These are phyloP conservation scores for Pseudofabraea citricarpa DNA, from an alignment of 2,329 filamentous ascomycete species.

Conservation along the genomic window DNA sequence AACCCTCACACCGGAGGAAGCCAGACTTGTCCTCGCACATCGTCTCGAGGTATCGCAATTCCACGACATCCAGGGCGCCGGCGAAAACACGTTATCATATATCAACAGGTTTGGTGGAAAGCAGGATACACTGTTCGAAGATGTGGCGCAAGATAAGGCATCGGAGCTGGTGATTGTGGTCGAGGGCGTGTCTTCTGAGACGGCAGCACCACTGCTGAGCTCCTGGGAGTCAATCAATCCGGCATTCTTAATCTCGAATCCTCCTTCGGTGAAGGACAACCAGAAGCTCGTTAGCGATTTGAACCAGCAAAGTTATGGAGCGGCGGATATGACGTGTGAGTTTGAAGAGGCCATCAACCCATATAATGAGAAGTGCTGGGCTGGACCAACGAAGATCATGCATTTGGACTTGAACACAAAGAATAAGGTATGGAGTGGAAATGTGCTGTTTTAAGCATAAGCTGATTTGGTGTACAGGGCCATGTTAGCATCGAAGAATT, in stretches of 20 bases:
- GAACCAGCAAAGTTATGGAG: conserved; percentile 13
- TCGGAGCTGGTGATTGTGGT: conserved; percentile 55
- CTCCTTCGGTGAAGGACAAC: conserved; percentile 31
- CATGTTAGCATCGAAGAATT: conserved; percentile 13
- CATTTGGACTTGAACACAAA: conserved; percentile 18
- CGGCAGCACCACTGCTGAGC: conserved; percentile 37
- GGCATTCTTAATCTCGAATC: conserved; percentile 45
- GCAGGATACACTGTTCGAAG: conserved; percentile 45
- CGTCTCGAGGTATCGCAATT: conserved; percentile 42
- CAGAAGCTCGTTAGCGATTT: conserved; percentile 27
- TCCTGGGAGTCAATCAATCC: conserved; percentile 34
- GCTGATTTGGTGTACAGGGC: background rate
- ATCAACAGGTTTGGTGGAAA: conserved; percentile 57
- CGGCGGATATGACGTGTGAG: conserved; percentile 10
- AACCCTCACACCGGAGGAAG: conserved; percentile 38
- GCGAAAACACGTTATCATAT: conserved; percentile 40
- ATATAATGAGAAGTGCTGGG: conserved; percentile 27
- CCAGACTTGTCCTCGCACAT: conserved; percentile 54
- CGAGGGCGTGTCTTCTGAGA: conserved; percentile 47
- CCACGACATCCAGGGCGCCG: conserved; percentile 38
- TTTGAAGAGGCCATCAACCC: conserved; percentile 26
- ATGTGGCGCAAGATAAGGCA: conserved; percentile 15
- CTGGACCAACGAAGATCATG: conserved; percentile 25
- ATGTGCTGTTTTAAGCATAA: background rate
- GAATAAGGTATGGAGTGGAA: conserved; percentile 16